Base-by-base conservation (phyloP, 2,329 filamentous ascomycete species). In the Metarhizium guizhouense region DNA sequence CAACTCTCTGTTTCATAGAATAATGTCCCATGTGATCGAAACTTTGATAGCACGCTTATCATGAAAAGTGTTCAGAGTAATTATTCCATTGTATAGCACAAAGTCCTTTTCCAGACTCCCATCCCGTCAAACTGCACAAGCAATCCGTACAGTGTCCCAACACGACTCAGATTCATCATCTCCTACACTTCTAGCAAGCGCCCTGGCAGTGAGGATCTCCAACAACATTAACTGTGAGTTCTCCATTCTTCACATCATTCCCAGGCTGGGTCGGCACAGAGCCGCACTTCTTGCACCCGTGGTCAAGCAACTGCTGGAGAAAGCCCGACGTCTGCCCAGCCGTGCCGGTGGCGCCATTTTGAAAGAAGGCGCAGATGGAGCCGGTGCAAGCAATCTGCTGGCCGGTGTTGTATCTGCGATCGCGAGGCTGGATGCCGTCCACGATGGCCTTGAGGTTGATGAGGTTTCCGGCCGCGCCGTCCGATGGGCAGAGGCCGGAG, bases 171-270 rank as follows among this genome's bases (percentile, higher is more conserved):
- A 25, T 25, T 25, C 25, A 25, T 34, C 32, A 13, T 40, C 3
- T 16, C 7, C 14, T 14, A 13, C 11, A 16, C 38, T 25, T 40
- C 38, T 48, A 48, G 45, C 60, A 62, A 51, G 56, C 54, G 1
- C 59, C 59, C 18, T 56, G 47, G 52, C 58, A 62, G 51, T 59
- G 59, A 25, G 60, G 51, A 2, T 53, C 54, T 7, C 49, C 40
- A 14, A 61, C 58, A 47, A 54, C 40, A 40, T 62, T 61, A 20
- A 62, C 59, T 1, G 60, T 62, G 18, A 61, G 38, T 47, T 61
- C 38, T 13, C 60, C 59, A 52, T 58, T 61, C 29, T 48, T 54
- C 4, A 61, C 60, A 42, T 61, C 56, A 30, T 62, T 60, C 2
- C 59, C 60, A 1, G 58, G 56, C 25, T 60, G 42, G 2, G 59